phyloP scores from a whole-genome alignment of 768 basidiomycete genomes.

The Lanmaoa pseudosensibilis region DNA sequence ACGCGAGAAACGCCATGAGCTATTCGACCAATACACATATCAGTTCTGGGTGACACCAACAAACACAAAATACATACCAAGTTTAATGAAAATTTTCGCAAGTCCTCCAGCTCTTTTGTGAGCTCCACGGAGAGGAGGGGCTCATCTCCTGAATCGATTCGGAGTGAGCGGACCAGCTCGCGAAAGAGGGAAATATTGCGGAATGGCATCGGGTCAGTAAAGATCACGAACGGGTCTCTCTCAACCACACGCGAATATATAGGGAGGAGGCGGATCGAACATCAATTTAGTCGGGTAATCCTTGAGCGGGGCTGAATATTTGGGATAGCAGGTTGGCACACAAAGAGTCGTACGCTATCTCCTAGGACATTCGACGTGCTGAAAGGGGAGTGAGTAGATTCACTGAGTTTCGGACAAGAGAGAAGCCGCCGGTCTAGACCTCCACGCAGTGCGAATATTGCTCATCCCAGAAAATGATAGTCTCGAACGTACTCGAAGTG shows the following conservation, averaged over 20 bases:
- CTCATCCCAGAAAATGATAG: background rate
- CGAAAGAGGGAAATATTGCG: background rate
- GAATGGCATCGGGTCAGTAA: slow-evolving; percentile 11
- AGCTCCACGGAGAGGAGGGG: slow-evolving; percentile 12
- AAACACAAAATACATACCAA: slow-evolving; percentile 12
- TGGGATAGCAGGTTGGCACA: background rate
- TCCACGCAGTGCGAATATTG: background rate
- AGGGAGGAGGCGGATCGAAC: background rate
- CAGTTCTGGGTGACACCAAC: background rate
- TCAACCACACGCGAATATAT: slow-evolving; percentile 10
- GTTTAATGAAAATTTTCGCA: slow-evolving; percentile 22
- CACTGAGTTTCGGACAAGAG: background rate
- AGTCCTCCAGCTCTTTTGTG: slow-evolving; percentile 21
- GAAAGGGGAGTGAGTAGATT: background rate
- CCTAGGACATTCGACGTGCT: background rate
- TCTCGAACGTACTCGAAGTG: slow-evolving; percentile 1
- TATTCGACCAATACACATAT: slow-evolving; percentile 1
- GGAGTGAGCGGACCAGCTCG: background rate
- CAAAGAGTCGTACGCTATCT: background rate
- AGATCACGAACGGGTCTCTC: background rate
- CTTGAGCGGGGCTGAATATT: background rate
- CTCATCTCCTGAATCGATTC: background rate
- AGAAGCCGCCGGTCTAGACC: slow-evolving; percentile 12
- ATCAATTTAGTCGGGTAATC: background rate
- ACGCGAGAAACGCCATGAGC: slow-evolving; percentile 32